Conservation (phyloP, 2,329 filamentous ascomycete species). For the Dactylonectria estremocensis region DNA sequence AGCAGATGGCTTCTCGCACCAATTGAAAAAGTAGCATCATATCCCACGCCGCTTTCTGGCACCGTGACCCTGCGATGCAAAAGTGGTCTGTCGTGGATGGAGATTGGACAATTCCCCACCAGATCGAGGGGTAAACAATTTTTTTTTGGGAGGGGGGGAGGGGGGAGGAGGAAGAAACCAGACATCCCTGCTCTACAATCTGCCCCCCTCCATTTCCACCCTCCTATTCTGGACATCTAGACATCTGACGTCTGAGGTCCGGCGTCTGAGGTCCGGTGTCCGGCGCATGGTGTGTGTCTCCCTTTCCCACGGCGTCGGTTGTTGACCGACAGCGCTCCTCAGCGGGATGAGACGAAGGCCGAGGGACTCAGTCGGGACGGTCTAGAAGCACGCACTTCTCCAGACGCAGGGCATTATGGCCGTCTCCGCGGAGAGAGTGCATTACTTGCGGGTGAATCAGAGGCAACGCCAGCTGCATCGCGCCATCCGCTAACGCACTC, state of each 20-base stretch:
- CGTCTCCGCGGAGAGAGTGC: conserved; percentile 17
- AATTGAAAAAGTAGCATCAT: conserved; percentile 15
- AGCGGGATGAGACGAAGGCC: conserved; percentile 23
- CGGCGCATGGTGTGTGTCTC: not conserved
- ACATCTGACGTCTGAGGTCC: too few species aligned
- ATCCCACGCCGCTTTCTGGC: conserved; percentile 35
- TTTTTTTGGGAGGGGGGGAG: too few species aligned
- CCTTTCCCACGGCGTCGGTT: conserved; percentile 23
- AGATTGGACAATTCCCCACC: conserved; percentile 49
- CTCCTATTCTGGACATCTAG: conserved; percentile 14
- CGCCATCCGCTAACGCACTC: conserved; percentile 31
- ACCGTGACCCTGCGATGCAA: conserved; percentile 35
- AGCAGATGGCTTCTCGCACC: conserved; percentile 3
- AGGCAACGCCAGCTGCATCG: conserved; percentile 24
- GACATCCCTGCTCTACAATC: conserved; percentile 32
- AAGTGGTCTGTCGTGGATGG: conserved; percentile 45
- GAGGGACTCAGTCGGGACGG: not conserved
- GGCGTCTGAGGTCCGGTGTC: conserved; percentile 13
- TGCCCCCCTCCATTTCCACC: conserved; percentile 25
- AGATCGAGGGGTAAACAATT: conserved; percentile 45
- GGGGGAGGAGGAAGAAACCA: conserved; percentile 20
- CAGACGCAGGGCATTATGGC: conserved; percentile 16
- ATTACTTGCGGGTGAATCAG: conserved; percentile 27
- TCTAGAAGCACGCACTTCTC: not conserved
- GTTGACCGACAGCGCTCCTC: conserved; percentile 31